Evolutionary conservation across 2,329 filamentous ascomycete species (phyloP).

Genomic region (Talaromyces sp.): DNA sequence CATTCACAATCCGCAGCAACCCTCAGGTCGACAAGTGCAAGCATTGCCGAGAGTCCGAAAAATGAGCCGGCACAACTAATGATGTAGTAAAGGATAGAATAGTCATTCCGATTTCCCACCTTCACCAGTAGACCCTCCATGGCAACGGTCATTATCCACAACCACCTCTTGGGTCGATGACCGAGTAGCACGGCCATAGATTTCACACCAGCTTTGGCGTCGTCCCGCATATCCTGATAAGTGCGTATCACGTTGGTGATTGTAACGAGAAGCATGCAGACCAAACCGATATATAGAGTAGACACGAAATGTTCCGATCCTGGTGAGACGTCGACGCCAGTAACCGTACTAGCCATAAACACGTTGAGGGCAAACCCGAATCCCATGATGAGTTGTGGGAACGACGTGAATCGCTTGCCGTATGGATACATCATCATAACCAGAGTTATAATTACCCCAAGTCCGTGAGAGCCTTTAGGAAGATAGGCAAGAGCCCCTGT

Average conservation of each 20-base stretch:
- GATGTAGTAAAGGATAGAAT: slow-evolving; percentile 7
- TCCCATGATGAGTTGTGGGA: background rate
- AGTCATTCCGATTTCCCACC: slow-evolving; percentile 2
- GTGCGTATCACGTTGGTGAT: slow-evolving; percentile 3
- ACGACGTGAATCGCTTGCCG: background rate
- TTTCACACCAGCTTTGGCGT: background rate
- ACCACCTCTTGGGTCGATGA: background rate
- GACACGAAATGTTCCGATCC: background rate
- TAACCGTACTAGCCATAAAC: background rate
- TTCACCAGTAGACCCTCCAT: background rate
- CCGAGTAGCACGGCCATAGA: slow-evolving; percentile 1
- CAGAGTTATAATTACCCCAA: background rate
- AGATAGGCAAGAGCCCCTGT: background rate
- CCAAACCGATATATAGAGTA: background rate
- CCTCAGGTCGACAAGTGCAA: slow-evolving; percentile 9
- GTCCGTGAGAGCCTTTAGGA: background rate
- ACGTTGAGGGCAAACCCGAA: background rate
- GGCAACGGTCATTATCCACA: background rate
- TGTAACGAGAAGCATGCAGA: background rate
- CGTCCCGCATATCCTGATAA: slow-evolving; percentile 6
- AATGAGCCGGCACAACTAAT: background rate
- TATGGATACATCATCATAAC: slow-evolving; percentile 5
- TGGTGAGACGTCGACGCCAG: background rate
- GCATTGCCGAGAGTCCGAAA: slow-evolving; percentile 5
- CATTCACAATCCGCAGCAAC: slow-evolving; percentile 7